Evolutionary conservation across 139 green algal genomes (phyloP), one percentile per base, ranked within the genome.

Genomic region (Spirogloea muscicola): DNA sequence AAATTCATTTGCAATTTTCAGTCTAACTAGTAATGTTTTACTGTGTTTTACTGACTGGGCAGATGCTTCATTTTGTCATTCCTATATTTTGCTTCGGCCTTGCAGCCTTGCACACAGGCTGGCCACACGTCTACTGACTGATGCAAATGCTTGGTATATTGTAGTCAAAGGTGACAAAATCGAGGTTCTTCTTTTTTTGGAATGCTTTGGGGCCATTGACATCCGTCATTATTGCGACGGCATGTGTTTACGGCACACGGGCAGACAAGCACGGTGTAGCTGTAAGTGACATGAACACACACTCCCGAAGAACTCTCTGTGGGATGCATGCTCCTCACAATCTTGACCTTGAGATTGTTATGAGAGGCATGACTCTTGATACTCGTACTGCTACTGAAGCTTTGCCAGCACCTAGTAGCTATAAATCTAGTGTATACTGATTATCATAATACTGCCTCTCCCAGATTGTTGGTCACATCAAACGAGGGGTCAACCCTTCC

Each of bases 111-210:
- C n/a, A n/a, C n/a, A n/a, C n/a, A n/a, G n/a, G n/a, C n/a, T n/a
- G n/a, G n/a, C n/a, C n/a, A n/a, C n/a, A n/a, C n/a, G n/a, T n/a
- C n/a, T n/a, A n/a, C n/a, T n/a, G n/a, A n/a, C n/a, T n/a, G n/a
- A n/a, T n/a, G n/a, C n/a, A n/a, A n/a, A n/a, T n/a, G n/a, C n/a
- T n/a, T n/a, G n/a, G n/a, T n/a, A n/a, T n/a, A n/a, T n/a, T n/a
- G 43, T 16, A 16, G 43, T 51, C 61, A 36, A 58, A 79, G 58
- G 33, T n/a, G 5, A 68, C 31, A 6, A 78, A 78, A 44, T 25
- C 38, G 7, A 79, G 61, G 39, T 29, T 62, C 3, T 59, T 79
- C 7, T 79, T 79, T 21, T 79, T 61, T 44, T 49, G 75, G 29
- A 73, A 72, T 57, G 68, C 64, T 18, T 25, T 73, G 25, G 70